These are phyloP conservation scores for Tillandsia leiboldiana DNA, from an alignment of 176 grass and related monocot species.

Conservation along the genomic window DNA sequence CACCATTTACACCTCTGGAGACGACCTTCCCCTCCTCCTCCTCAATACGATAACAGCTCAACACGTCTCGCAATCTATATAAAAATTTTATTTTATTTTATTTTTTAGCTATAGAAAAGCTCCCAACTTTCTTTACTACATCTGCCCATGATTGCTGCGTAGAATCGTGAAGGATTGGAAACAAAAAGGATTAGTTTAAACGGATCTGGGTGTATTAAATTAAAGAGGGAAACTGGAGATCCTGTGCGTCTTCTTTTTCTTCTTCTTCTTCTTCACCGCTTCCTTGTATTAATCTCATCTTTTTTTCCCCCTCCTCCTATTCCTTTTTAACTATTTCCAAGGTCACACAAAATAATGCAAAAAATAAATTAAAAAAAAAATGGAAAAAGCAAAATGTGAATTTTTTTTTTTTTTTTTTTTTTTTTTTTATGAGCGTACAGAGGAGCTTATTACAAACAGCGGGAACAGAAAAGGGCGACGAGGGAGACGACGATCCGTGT, in stretches of 20 bases:
- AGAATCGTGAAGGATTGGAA: neutral
- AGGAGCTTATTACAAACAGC: no score
- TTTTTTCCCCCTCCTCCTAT: neutral
- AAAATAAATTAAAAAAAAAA: no score
- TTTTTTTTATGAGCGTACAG: no score
- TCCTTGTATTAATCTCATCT: constrained; percentile 1
- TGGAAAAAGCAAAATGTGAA: no score
- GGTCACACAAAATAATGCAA: neutral
- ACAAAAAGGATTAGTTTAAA: neutral
- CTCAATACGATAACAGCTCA: constrained; percentile 54
- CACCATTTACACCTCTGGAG: neutral
- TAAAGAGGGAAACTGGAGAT: neutral
- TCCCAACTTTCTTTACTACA: neutral
- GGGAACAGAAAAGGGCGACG: no score
- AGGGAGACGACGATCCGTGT: no score
- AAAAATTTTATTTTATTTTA: neutral
- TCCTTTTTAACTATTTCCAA: neutral
- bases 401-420: no score
- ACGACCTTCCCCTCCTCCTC: neutral
- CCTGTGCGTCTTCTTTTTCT: neutral
- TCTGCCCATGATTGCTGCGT: neutral
- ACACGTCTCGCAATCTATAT: constrained; percentile 30
- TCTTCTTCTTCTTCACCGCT: neutral
- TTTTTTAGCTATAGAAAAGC: neutral
- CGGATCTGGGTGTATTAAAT: neutral